Evolutionary conservation across 1,284 basidiomycete genomes (phyloP).

Genomic region (Boletus semigastroideus): DNA sequence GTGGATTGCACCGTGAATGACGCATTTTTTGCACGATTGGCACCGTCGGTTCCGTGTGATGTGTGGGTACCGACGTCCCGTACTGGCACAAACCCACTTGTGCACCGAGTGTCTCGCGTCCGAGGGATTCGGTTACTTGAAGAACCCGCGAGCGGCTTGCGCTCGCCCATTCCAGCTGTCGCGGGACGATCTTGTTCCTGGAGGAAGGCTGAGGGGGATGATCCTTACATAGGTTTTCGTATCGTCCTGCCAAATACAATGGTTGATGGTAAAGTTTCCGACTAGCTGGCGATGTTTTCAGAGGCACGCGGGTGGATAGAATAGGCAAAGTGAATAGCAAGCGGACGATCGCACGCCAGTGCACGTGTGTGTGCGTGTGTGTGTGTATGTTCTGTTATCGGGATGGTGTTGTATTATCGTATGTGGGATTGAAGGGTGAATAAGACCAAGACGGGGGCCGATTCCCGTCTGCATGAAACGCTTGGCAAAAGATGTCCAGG

Average conservation of each 20-base stretch:
- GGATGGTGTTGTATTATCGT: no score
- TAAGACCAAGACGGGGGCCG: not conserved
- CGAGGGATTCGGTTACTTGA: constrained; percentile 10
- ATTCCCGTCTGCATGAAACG: constrained; percentile 18
- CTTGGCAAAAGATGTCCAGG: not conserved
- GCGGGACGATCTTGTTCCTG: constrained; percentile 16
- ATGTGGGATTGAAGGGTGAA: no score
- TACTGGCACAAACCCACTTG: not conserved
- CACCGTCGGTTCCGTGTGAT: not conserved
- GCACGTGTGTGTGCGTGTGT: not conserved
- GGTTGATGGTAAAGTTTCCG: constrained; percentile 15
- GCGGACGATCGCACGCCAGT: not conserved
- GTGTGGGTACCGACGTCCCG: not conserved
- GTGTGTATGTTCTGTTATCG: not conserved
- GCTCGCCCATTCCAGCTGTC: not conserved
- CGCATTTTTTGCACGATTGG: not conserved
- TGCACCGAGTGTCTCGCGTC: not conserved
- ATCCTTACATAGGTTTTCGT: constrained; percentile 9
- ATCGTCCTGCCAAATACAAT: not conserved
- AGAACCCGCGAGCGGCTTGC: not conserved
- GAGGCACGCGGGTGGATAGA: not conserved
- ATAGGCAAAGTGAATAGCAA: constrained; percentile 1
- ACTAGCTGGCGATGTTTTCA: constrained; percentile 7
- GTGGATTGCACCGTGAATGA: not conserved
- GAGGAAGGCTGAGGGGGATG: not conserved